Base-by-base conservation (phyloP, 331 rosid genomes). In the Malus hybrid region DNA sequence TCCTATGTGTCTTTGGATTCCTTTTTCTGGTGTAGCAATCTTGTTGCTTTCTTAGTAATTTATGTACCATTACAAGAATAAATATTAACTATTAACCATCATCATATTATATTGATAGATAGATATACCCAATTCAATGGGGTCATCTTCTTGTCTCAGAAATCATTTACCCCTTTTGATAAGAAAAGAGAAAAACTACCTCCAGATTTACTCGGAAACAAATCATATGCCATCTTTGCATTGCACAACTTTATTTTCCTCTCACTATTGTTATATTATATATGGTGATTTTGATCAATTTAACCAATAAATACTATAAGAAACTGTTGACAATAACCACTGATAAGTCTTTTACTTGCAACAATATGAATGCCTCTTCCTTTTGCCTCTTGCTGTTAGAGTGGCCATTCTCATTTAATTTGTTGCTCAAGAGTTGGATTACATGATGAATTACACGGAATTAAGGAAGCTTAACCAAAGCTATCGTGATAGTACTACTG, bases 131-230 rank as follows among this genome's bases (percentile, higher is more conserved):
- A 50, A 50, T 50, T 50, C n/a, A 50, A 50, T 50, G 1, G 66
- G 56, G 72, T 74, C 56, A 58, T 72, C 70, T 76, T 78, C 68
- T 46, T 66, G 81, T 75, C 84, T 26, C 62, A 57, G 67, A 81
- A 73, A 73, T 72, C 71, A 70, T 75, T 71, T 66, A 29, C 72
- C 81, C 64, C 22, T 77, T 84, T 78, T 52, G 63, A 73, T 61
- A 48, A 30, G 58, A 7, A 63, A 30, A 18, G 44, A 66, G 71
- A 58, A 10, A 58, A 24, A 29, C 60, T 22, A 76, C 46, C 73
- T 61, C 29, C 18, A 75, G 12, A 32, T 30, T 63, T 73, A 72
- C 76, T 76, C 33, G 71, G 56, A 63, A 82, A 55, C 77, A 20
- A 73, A 63, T 71, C 53, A 24, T 24, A 26, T 13, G 8, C 56